phyloP scores from a whole-genome alignment of 495 filamentous ascomycete species.

The Rhizodiscina lignyota region DNA sequence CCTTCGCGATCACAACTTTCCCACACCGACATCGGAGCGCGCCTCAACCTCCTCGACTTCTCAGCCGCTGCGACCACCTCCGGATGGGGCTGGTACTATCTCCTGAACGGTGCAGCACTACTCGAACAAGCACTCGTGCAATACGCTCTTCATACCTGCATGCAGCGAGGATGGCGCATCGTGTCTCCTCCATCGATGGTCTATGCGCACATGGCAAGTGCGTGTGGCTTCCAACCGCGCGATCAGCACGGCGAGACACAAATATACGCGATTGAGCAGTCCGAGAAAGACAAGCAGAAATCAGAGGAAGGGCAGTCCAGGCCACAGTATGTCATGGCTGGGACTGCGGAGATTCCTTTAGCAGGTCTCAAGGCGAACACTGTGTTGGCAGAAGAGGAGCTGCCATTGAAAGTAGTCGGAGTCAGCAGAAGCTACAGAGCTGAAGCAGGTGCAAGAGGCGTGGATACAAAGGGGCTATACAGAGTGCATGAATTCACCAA shows the following conservation, averaged over 20 bases:
- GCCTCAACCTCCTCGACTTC: constrained; percentile 76
- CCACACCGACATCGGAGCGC: constrained; percentile 70
- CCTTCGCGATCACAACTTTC: constrained; percentile 44
- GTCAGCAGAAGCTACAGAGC: constrained; percentile 82
- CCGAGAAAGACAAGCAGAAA: constrained; percentile 28
- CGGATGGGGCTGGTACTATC: constrained; percentile 96
- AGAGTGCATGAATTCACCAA: constrained; percentile 99
- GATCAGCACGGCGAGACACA: constrained; percentile 86
- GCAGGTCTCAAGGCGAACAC: constrained; percentile 76
- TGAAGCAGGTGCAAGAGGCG: constrained; percentile 78
- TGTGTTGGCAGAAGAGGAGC: constrained; percentile 37
- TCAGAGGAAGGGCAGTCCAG: constrained; percentile 16
- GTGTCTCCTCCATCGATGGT: constrained; percentile 80
- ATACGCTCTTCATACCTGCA: constrained; percentile 58
- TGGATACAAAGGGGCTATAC: constrained; percentile 86
- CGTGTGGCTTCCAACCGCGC: constrained; percentile 85
- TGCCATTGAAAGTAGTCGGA: constrained; percentile 68
- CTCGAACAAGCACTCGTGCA: constrained; percentile 86
- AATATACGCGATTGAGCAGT: constrained; percentile 60
- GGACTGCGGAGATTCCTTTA: constrained; percentile 86
- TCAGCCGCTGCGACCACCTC: constrained; percentile 55
- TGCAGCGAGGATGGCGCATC: constrained; percentile 51
- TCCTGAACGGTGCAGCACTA: constrained; percentile 73
- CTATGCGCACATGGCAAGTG: constrained; percentile 75
- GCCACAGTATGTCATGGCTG: constrained; percentile 58